Percentiles rank a stretch among this genome's conserved stretches.
phyloP scores from a whole-genome alignment of 129 eudicot genomes.

The carrot (Daucus carota) region DH1_v3.0 NC_030384.2:42012501-42013000 shows the following conservation, averaged over 20 bases:
- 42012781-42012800: background rate
- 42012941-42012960: constrained; percentile 13
- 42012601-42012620: background rate
- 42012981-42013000: background rate
- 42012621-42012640: background rate
- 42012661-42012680: background rate
- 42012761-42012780: background rate
- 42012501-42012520: background rate
- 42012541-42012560: background rate
- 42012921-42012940: constrained; percentile 19
- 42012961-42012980: background rate
- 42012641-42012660: background rate
- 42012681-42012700: background rate
- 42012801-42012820: background rate
- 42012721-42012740: background rate
- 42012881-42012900: constrained; percentile 83
- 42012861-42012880: constrained; percentile 89
- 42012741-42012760: background rate
- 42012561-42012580: background rate
- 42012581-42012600: background rate
- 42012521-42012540: background rate
- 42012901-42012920: constrained; percentile 75
- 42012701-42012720: background rate
- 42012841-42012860: constrained; percentile 16
- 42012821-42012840: constrained; percentile 9